Evolutionary conservation across 2,329 filamentous ascomycete species (phyloP), one percentile per base, ranked within the genome.

Genomic region (Pseudogymnoascus sp.): DNA sequence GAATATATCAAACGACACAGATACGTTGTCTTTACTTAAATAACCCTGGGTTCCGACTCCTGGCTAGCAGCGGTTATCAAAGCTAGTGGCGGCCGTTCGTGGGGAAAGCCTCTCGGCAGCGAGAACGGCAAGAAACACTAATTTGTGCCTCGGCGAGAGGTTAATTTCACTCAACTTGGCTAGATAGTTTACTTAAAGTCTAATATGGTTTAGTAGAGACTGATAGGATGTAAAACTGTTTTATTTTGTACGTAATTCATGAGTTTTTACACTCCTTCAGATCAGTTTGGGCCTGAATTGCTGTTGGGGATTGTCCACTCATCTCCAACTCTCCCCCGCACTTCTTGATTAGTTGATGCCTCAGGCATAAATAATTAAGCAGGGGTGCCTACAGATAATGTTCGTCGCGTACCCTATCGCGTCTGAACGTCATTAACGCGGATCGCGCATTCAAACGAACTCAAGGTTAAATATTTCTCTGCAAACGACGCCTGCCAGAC

Each of bases 361-460:
- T 55, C 29, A 55, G 48, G 48, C 48, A 55, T 8, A 55, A 35
- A n/a, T 55, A 55, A 55, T 55, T 55, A 55, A 55, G 44, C 48
- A 55, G 29, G 29, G 48, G 48, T 55, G 48, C 15, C 29, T 17
- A 4, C 48, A 31, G 48, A 55, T 55, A 55, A 29, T 55, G 48
- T 33, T 21, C 48, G 48, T 55, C 48, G 48, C 48, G 48, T 48
- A 35, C 15, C 29, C 9, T 27, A 55, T 55, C 48, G 48, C 48
- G 48, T 55, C 15, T 55, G 48, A 55, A 55, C 48, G 48, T 55
- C 48, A 55, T 55, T 21, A 33, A 55, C 48, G 48, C 29, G 48
- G 48, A n/a, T 33, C 48, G 48, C 48, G 48, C 48, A 55, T 33
- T 10, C 29, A 33, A 35, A 55, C 17, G 48, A 55, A 33, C 48